A percentile compares a stretch with the other conserved stretches of the same genome.
phyloP scores from a whole-genome alignment of 2,329 filamentous ascomycete species.

The Claviceps sp. region DNA sequence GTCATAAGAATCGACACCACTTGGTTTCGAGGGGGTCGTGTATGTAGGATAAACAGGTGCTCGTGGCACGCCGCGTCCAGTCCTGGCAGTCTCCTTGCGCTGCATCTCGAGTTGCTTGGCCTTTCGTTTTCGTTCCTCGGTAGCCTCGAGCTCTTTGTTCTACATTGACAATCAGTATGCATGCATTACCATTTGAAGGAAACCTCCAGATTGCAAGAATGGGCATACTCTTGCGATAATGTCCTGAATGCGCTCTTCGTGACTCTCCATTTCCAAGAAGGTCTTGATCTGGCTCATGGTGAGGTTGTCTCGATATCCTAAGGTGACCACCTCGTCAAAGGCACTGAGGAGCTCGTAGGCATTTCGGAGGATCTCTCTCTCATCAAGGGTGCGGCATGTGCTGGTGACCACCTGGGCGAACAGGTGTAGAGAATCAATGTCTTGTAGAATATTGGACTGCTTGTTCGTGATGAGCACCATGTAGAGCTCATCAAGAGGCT shows the following conservation, averaged over 20 bases:
- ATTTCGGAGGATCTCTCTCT: conserved; percentile 88
- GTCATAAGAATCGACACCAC: conserved; percentile 73
- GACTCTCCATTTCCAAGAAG: conserved; percentile 97
- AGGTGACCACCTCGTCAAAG: conserved; percentile 91
- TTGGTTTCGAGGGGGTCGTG: conserved; percentile 62
- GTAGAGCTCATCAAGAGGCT: conserved; percentile 96
- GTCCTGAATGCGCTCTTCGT: conserved; percentile 97
- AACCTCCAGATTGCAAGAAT: background rate
- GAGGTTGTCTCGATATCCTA: conserved; percentile 92
- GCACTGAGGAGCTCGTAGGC: conserved; percentile 92
- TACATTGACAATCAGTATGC: conserved; percentile 25
- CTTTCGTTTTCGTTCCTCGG: conserved; percentile 94
- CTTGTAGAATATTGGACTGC: conserved; percentile 97
- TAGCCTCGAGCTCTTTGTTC: conserved; percentile 98
- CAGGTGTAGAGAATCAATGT: conserved; percentile 95
- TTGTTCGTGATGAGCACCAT: conserved; percentile 99
- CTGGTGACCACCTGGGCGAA: conserved; percentile 96
- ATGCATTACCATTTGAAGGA: background rate
- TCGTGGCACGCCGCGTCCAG: conserved; percentile 54
- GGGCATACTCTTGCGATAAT: conserved; percentile 72
- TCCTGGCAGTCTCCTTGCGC: conserved; percentile 85
- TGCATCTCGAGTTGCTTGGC: conserved; percentile 98
- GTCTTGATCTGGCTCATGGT: conserved; percentile 97
- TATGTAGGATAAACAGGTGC: conserved; percentile 81
- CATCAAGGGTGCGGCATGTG: conserved; percentile 91